A percentile compares a stretch with the other conserved stretches of the same genome.
Conservation (phyloP, 768 basidiomycete genomes). For the Boletus speciosus region DNA sequence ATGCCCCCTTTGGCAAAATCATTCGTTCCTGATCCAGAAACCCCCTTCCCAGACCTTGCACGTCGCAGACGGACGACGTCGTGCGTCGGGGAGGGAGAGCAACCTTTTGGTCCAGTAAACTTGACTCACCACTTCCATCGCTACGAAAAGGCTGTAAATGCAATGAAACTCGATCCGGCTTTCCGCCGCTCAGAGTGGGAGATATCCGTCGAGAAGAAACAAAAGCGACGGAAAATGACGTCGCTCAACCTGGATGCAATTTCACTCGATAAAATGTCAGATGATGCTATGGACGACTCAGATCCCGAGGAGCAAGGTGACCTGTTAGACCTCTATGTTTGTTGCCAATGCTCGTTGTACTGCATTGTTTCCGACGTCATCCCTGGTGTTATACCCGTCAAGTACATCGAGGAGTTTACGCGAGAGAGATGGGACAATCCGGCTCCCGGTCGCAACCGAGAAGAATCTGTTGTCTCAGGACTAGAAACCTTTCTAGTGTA, state of each 20-base stretch:
- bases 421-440: conserved; percentile 63
- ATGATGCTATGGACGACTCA: conserved; percentile 32
- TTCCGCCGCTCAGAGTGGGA: conserved; percentile 61
- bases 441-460: conserved; percentile 47
- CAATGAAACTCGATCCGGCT: conserved; percentile 63
- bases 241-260: conserved; percentile 33
- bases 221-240: conserved; percentile 50
- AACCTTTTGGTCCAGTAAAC: conserved; percentile 46
- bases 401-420: conserved; percentile 58
- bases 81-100: conserved; percentile 53
- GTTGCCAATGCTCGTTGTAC: conserved; percentile 80
- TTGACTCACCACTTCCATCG: conserved; percentile 80
- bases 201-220: conserved; percentile 45
- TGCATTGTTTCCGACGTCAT: conserved; percentile 67
- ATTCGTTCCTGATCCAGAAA: conserved; percentile 40
- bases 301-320: conserved; percentile 42
- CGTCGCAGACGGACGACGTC: conserved; percentile 47
- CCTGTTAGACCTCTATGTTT: conserved; percentile 74
- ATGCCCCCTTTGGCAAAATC: conserved; percentile 59
- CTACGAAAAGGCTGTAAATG: conserved; percentile 67
- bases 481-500: conserved; percentile 70
- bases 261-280: conserved; percentile 21
- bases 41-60: conserved; percentile 52
- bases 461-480: conserved; percentile 51
- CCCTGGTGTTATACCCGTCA: conserved; percentile 67